Percentiles rank a stretch among this genome's conserved stretches.
These are phyloP conservation scores for Hypomyces rosellus DNA, from an alignment of 2,329 filamentous ascomycete species.

Conservation along the genomic window DNA sequence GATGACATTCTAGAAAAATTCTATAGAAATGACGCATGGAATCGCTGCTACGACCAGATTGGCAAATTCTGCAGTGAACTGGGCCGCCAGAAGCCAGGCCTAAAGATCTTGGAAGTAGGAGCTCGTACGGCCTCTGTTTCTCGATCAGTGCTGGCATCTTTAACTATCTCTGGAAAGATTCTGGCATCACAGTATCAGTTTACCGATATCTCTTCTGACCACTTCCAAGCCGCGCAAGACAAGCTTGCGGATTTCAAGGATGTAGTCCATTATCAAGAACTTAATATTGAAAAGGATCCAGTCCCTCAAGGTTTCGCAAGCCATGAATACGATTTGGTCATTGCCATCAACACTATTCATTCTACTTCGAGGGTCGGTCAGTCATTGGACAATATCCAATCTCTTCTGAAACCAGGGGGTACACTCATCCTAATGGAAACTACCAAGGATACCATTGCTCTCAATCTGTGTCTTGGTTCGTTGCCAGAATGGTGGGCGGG, in stretches of 20 bases:
- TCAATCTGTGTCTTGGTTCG: constrained; percentile 5
- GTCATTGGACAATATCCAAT: constrained; percentile 19
- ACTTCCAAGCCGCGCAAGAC: constrained; percentile 27
- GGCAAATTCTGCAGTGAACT: no score
- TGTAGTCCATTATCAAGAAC: constrained; percentile 26
- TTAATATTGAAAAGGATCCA: constrained; percentile 29
- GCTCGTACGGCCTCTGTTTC: constrained; percentile 30
- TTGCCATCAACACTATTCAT: constrained; percentile 27
- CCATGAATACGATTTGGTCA: constrained; percentile 22
- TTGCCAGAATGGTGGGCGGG: constrained; percentile 7
- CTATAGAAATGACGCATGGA: no score
- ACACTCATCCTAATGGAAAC: constrained; percentile 26
- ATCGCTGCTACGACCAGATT: no score
- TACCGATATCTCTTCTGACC: constrained; percentile 34
- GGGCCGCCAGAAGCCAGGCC: constrained; percentile 18
- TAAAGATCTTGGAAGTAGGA: constrained; percentile 32
- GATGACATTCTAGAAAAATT: no score
- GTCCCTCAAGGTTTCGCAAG: constrained; percentile 21
- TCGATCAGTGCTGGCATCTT: constrained; percentile 16
- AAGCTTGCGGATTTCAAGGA: constrained; percentile 17
- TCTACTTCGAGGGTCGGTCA: constrained; percentile 21
- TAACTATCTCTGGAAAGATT: background rate
- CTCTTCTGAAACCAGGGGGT: constrained; percentile 25
- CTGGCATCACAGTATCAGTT: constrained; percentile 23
- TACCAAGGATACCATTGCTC: background rate